phyloP scores from a whole-genome alignment of 169 alveolate genomes.

The Plasmodium gaboni region DNA sequence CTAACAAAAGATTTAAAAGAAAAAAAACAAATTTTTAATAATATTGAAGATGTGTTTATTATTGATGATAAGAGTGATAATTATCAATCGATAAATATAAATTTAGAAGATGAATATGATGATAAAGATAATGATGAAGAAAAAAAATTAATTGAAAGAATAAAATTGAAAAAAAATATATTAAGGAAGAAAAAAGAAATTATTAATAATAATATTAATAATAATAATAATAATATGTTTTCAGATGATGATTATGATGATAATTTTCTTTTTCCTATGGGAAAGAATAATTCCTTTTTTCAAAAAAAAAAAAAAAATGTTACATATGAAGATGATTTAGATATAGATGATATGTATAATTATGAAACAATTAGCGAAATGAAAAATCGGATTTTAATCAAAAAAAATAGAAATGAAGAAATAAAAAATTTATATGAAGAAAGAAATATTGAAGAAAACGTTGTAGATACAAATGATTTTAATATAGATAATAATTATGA shows the following conservation, averaged over 20 bases:
- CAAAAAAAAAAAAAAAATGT: background rate
- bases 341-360: slow-evolving; percentile 51
- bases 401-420: slow-evolving; percentile 44
- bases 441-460: background rate
- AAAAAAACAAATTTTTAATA: background rate
- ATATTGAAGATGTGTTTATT: background rate
- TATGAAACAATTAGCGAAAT: slow-evolving; percentile 59
- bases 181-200: slow-evolving; percentile 53
- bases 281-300: background rate
- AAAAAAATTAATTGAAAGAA: slow-evolving; percentile 59
- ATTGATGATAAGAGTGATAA: background rate
- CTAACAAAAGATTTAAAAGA: too few relatives aligned
- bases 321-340: slow-evolving; percentile 35
- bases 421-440: slow-evolving; percentile 18
- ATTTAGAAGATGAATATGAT: slow-evolving; percentile 20
- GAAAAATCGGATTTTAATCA: slow-evolving; percentile 50
- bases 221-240: background rate
- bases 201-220: background rate
- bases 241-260: background rate
- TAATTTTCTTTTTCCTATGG: background rate
- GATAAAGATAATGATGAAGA: slow-evolving; percentile 65
- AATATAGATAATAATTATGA: background rate
- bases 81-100: background rate
- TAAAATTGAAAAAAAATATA: slow-evolving; percentile 65
- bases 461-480: background rate